phyloP scores from a whole-genome alignment of 2,329 filamentous ascomycete species.

The Coniochaeta pulveracea region DNA sequence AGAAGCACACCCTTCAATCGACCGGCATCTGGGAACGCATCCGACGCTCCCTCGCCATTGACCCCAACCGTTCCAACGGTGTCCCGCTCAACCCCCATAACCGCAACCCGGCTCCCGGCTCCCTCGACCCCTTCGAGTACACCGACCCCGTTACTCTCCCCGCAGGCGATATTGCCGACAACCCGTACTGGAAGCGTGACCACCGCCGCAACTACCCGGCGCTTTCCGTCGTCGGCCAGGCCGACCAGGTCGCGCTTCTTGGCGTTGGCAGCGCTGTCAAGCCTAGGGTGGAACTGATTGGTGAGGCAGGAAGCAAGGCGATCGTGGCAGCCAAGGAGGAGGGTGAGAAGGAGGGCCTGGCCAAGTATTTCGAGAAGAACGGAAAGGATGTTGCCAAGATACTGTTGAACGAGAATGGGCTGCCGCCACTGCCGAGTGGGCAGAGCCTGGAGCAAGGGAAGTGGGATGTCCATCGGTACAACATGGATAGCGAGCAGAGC shows the following conservation, averaged over 20 bases:
- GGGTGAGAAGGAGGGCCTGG: conserved; percentile 60
- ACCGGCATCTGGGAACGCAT: conserved; percentile 78
- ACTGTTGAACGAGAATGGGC: conserved; percentile 56
- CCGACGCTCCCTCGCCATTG: conserved; percentile 68
- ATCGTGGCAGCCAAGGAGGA: conserved; percentile 68
- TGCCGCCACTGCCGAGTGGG: conserved; percentile 82
- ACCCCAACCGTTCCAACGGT: conserved; percentile 81
- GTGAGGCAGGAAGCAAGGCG: conserved; percentile 46
- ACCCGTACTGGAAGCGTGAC: conserved; percentile 96
- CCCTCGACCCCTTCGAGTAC: conserved; percentile 58
- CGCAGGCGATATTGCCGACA: conserved; percentile 81
- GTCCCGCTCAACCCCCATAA: conserved; percentile 87
- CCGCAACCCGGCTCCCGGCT: conserved; percentile 75
- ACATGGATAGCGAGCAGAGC: conserved; percentile 51
- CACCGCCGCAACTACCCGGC: conserved; percentile 70
- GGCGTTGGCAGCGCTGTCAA: conserved; percentile 69
- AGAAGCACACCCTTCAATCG: conserved; percentile 97
- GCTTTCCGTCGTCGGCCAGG: conserved; percentile 70
- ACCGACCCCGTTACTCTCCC: conserved; percentile 75
- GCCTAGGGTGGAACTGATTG: conserved; percentile 74
- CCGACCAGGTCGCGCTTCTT: conserved; percentile 75
- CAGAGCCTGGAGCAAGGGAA: conserved; percentile 35
- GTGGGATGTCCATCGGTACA: conserved; percentile 60
- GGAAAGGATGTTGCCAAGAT: conserved; percentile 34
- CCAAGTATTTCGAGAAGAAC: conserved; percentile 57